These are phyloP conservation scores for Lactifluus hygrophoroides DNA, from an alignment of 768 basidiomycete species.

Conservation along the genomic window DNA sequence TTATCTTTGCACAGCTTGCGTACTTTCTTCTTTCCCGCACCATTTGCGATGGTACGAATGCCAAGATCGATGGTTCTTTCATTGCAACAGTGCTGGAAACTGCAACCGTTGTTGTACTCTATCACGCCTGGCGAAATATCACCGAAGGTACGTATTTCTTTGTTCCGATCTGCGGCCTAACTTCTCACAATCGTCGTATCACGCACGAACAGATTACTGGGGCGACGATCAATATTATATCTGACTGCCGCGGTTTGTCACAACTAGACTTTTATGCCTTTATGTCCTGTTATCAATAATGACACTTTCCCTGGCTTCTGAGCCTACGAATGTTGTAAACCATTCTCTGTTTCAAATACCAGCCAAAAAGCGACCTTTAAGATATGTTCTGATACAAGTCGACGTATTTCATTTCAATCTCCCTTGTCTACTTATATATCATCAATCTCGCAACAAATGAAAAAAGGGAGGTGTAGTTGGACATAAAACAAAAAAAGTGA, in stretches of 20 bases:
- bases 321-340: neutral
- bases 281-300: neutral
- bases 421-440: constrained; percentile 3
- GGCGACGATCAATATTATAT: constrained; percentile 39
- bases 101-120: constrained; percentile 56
- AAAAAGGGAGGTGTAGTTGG: neutral
- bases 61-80: constrained; percentile 80
- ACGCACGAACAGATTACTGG: constrained; percentile 32
- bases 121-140: constrained; percentile 78
- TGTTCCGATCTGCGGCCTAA: neutral
- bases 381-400: neutral
- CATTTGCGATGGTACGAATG: constrained; percentile 60
- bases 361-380: neutral
- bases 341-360: neutral
- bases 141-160: constrained; percentile 63
- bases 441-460: neutral
- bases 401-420: constrained; percentile 3
- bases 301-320: neutral
- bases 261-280: neutral
- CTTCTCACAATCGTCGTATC: neutral
- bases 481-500: neutral
- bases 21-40: constrained; percentile 75
- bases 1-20: constrained; percentile 71
- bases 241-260: neutral
- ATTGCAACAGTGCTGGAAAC: constrained; percentile 81